Evolutionary conservation across 164 flowering plant genomes (phyloP).

Genomic region (Euptelea pleiosperma): DNA sequence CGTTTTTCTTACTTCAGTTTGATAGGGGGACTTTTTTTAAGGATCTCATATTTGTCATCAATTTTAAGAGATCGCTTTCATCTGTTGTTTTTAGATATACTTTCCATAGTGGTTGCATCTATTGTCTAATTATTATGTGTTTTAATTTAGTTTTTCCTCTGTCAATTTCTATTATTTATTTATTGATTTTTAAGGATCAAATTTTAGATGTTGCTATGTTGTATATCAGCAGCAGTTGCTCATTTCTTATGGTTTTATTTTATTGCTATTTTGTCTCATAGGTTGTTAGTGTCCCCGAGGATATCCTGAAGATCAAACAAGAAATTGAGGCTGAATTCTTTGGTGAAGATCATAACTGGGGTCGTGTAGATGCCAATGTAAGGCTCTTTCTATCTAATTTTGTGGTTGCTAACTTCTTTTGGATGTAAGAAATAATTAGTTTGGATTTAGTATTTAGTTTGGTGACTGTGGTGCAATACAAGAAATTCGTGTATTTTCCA

Average conservation of each 20-base stretch:
- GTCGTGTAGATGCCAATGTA: slow-evolving; percentile 61
- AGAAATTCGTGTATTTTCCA: background rate
- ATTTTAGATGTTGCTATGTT: background rate
- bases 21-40: background rate
- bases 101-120: background rate
- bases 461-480: background rate
- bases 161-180: background rate
- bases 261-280: slow-evolving; percentile 16
- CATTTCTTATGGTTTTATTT: background rate
- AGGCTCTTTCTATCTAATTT: slow-evolving; percentile 16
- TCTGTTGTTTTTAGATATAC: background rate
- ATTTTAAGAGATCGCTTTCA: background rate
- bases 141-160: background rate
- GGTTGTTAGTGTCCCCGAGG: slow-evolving; percentile 54
- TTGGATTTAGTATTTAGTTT: background rate
- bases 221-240: background rate
- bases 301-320: slow-evolving; percentile 64
- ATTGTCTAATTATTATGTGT: background rate
- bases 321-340: slow-evolving; percentile 70
- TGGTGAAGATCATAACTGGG: slow-evolving; percentile 82
- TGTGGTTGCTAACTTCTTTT: background rate
- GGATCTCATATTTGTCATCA: background rate
- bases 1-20: background rate
- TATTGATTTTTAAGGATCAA: background rate
- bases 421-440: background rate